These are phyloP conservation scores for Cornus kousa DNA, from an alignment of 148 eudicot genomes.

Conservation along the genomic window DNA sequence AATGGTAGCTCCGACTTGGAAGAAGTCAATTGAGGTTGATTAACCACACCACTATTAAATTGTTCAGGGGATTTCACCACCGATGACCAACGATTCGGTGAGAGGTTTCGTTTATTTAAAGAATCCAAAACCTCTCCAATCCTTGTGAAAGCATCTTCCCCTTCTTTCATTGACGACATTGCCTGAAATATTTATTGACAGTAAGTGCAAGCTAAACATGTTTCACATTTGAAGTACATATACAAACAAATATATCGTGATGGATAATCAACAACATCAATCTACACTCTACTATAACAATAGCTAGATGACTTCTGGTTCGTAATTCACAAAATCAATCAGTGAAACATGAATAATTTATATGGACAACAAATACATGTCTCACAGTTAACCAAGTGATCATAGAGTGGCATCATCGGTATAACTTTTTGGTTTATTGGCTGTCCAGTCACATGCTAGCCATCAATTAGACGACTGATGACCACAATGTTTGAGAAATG, in stretches of 20 bases:
- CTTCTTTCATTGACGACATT: conserved; percentile 44
- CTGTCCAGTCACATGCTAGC: neutral
- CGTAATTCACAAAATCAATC: neutral
- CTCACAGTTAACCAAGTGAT: neutral
- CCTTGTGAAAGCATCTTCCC: conserved; percentile 36
- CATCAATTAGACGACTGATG: neutral
- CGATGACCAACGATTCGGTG: neutral
- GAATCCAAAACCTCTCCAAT: conserved; percentile 61
- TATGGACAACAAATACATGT: neutral
- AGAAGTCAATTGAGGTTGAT: conserved; percentile 21
- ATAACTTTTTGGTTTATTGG: neutral
- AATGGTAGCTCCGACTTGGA: conserved; percentile 21
- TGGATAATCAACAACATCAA: neutral
- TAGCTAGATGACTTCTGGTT: neutral
- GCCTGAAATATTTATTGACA: conserved; percentile 41
- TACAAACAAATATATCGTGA: neutral
- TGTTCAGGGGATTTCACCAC: conserved; percentile 8
- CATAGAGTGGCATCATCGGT: neutral
- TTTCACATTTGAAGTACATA: neutral
- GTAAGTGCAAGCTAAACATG: neutral
- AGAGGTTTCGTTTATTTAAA: conserved; percentile 31
- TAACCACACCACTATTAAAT: conserved; percentile 24
- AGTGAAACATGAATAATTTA: neutral
- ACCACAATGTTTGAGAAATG: neutral
- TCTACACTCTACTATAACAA: neutral